Evolutionary conservation across 805 yeast species (phyloP).

Genomic region (Candida tammaniensis): DNA sequence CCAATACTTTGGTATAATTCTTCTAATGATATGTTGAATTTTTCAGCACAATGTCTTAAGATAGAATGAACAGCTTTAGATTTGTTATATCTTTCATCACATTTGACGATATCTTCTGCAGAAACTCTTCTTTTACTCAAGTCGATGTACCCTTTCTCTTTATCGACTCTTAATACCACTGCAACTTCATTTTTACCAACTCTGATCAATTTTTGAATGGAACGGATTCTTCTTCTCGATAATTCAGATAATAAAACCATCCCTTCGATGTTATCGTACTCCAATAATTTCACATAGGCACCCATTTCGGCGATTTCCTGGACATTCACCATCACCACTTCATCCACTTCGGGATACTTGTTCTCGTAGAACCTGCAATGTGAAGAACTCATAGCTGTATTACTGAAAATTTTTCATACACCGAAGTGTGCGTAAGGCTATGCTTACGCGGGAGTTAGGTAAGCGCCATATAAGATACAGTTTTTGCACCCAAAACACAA

Average conservation of each 20-base stretch:
- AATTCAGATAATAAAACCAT: slow-evolving; percentile 95
- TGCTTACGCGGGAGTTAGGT: too few relatives aligned
- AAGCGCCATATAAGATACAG: too few relatives aligned
- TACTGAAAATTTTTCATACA: slow-evolving; percentile 5
- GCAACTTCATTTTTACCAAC: slow-evolving; percentile 99
- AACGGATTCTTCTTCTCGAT: slow-evolving; percentile 97
- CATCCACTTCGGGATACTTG: slow-evolving; percentile 98
- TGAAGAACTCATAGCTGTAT: slow-evolving; percentile 65
- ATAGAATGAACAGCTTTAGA: slow-evolving; percentile 98
- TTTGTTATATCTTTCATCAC: slow-evolving; percentile 96
- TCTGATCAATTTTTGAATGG: slow-evolving; percentile 94
- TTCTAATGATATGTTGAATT: slow-evolving; percentile 85
- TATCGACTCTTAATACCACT: slow-evolving; percentile 95
- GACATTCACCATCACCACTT: slow-evolving; percentile 98
- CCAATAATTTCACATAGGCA: slow-evolving; percentile 92
- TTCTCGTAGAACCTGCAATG: slow-evolving; percentile 97
- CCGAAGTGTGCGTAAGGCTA: too few relatives aligned
- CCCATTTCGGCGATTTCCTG: slow-evolving; percentile 99
- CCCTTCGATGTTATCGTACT: slow-evolving; percentile 97
- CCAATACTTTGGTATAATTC: slow-evolving; percentile 83
- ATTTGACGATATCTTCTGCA: slow-evolving; percentile 94
- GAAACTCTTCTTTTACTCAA: slow-evolving; percentile 96
- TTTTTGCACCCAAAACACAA: slow-evolving; percentile 4
- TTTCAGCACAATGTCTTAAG: slow-evolving; percentile 96
- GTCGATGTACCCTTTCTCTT: slow-evolving; percentile 98